Percentiles rank a stretch among this genome's conserved stretches.
Conservation (phyloP, 352 stramenopile genomes). For the Globisporangium splendens region DNA sequence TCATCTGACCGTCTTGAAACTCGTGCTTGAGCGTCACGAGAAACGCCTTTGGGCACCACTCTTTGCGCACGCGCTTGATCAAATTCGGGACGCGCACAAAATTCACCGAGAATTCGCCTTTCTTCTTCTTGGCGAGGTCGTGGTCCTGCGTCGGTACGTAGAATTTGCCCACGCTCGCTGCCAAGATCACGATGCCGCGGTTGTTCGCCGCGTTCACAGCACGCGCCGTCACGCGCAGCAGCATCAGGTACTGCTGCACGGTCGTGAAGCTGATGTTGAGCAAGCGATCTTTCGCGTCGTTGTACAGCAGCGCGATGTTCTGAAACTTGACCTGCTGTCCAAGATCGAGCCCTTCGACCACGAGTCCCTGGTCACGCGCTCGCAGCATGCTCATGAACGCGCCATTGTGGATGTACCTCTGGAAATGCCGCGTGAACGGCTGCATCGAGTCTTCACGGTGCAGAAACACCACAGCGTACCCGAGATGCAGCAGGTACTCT, state of each 20-base stretch:
- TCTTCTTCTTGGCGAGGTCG: slow-evolving; percentile 29
- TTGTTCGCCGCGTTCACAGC: slow-evolving; percentile 56
- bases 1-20: slow-evolving; percentile 62
- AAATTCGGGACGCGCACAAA: slow-evolving; percentile 79
- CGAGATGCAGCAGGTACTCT: slow-evolving; percentile 75
- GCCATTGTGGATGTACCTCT: slow-evolving; percentile 77
- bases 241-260: slow-evolving; percentile 81
- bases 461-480: slow-evolving; percentile 83
- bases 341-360: slow-evolving; percentile 63
- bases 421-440: slow-evolving; percentile 82
- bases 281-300: slow-evolving; percentile 57
- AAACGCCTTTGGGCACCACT: slow-evolving; percentile 80
- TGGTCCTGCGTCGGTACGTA: slow-evolving; percentile 48
- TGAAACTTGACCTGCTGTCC: slow-evolving; percentile 64
- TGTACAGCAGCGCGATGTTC: slow-evolving; percentile 59
- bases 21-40: slow-evolving; percentile 78
- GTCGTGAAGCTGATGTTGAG: slow-evolving; percentile 75
- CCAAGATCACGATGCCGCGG: slow-evolving; percentile 66
- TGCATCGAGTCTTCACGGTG: slow-evolving; percentile 73
- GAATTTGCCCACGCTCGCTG: slow-evolving; percentile 80
- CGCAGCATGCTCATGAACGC: slow-evolving; percentile 83
- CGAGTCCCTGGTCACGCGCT: slow-evolving; percentile 49
- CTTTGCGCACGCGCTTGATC: slow-evolving; percentile 74
- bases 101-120: slow-evolving; percentile 69
- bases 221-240: slow-evolving; percentile 55